phyloP scores from a whole-genome alignment of 345 rosid genomes.

The Anastatica hierochuntica region DNA sequence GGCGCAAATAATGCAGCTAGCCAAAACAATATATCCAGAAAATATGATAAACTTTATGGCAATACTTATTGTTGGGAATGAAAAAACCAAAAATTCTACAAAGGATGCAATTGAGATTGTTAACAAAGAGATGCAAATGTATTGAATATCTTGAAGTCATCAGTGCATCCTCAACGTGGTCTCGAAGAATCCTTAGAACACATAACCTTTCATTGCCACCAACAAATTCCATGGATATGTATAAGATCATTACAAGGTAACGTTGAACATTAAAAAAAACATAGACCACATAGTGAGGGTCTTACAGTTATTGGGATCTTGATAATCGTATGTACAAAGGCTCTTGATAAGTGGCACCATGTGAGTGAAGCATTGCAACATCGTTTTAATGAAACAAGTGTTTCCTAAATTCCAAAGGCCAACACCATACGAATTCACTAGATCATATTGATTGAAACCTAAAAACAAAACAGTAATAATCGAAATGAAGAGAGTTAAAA shows the following conservation, averaged over 20 bases:
- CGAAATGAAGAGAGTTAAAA: not conserved
- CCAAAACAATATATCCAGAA: too few species aligned
- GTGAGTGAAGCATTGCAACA: constrained; percentile 84
- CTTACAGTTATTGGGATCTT: constrained; percentile 39
- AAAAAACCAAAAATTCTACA: too few species aligned
- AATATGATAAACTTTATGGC: too few species aligned
- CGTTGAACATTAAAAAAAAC: not conserved
- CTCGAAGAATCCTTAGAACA: constrained; percentile 35
- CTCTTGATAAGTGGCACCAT: constrained; percentile 58
- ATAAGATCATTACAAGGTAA: not conserved
- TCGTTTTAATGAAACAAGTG: constrained; percentile 73
- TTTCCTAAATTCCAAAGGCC: constrained; percentile 74
- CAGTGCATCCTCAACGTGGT: constrained; percentile 47
- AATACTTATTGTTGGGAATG: too few species aligned
- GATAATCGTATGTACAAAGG: constrained; percentile 36
- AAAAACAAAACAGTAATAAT: not conserved
- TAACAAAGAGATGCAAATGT: too few species aligned
- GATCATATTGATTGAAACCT: not conserved
- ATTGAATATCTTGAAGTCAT: too few species aligned
- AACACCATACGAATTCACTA: constrained; percentile 53
- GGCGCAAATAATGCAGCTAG: too few species aligned
- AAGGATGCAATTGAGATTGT: too few species aligned
- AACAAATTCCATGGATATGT: constrained; percentile 19
- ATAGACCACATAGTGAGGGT: not conserved
- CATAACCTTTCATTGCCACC: constrained; percentile 78